phyloP scores from a whole-genome alignment of 2,329 filamentous ascomycete species.

The Microsporum audouinii region DNA sequence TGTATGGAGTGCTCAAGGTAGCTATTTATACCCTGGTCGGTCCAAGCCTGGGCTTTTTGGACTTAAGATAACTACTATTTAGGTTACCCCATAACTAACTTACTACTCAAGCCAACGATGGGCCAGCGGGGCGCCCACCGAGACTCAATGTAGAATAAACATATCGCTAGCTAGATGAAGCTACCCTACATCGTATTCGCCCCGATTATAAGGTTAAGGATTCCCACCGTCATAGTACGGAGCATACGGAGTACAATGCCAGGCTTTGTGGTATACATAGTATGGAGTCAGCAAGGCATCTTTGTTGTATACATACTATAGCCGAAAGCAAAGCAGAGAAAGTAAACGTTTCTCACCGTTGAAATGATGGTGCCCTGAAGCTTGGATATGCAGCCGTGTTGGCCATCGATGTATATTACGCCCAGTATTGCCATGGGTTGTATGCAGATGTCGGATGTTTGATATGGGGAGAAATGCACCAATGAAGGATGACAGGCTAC shows the following conservation, averaged over 20 bases:
- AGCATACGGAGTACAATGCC: not conserved
- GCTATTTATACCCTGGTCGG: no score
- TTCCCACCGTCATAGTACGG: not conserved
- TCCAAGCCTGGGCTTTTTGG: no score
- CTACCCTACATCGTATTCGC: not conserved
- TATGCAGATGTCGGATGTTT: not conserved
- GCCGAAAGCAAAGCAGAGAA: not conserved
- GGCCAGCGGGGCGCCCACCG: not conserved
- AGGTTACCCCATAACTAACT: not conserved
- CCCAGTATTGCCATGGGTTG: not conserved
- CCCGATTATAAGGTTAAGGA: not conserved
- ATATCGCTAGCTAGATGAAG: not conserved
- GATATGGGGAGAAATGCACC: no score
- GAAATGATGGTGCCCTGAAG: not conserved
- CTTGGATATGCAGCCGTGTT: not conserved
- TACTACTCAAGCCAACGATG: not conserved
- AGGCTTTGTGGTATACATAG: no score
- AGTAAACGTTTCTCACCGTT: not conserved
- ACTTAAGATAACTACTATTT: not conserved
- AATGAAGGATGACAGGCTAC: no score
- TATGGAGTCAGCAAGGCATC: not conserved
- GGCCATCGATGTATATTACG: not conserved
- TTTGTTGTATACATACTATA: not conserved
- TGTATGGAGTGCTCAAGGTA: no score
- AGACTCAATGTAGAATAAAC: not conserved